These are phyloP conservation scores for Fonsecaea pugnacius DNA, from an alignment of 2,329 filamentous ascomycete species.

Conservation along the genomic window DNA sequence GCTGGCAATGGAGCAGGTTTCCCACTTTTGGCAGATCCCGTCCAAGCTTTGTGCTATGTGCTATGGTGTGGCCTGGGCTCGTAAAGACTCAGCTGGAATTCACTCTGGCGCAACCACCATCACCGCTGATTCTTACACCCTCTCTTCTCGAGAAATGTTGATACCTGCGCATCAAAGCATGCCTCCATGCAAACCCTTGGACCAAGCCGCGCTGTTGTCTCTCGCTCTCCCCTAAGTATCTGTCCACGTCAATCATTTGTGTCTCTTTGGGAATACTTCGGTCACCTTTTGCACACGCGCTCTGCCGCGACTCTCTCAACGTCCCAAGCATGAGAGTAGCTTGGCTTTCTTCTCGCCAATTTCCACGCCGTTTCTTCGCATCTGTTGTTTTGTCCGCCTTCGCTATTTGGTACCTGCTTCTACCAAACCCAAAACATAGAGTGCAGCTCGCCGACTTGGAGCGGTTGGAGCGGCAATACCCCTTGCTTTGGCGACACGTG, in stretches of 20 bases:
- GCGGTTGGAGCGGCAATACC: conserved; percentile 22
- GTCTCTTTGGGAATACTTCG: not conserved
- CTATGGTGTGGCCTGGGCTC: not conserved
- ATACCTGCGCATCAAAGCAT: conserved; percentile 1
- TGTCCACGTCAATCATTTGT: not conserved
- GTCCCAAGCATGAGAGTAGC: conserved; percentile 18
- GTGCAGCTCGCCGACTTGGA: conserved; percentile 1
- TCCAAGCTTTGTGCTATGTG: not conserved
- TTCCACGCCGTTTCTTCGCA: conserved; percentile 19
- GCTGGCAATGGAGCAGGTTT: not conserved
- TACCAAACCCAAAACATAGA: conserved; percentile 15
- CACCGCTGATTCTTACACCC: not conserved
- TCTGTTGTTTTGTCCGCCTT: conserved; percentile 16
- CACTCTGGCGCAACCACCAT: not conserved
- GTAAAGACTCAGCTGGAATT: conserved; percentile 5
- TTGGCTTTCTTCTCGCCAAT: conserved; percentile 20
- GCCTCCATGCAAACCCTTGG: not conserved
- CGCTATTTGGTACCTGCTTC: conserved; percentile 17
- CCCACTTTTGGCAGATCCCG: not conserved
- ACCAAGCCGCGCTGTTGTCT: not conserved
- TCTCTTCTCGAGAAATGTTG: not conserved
- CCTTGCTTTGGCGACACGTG: conserved; percentile 28
- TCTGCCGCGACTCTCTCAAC: not conserved
- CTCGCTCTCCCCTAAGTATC: not conserved
- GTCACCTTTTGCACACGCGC: not conserved